Evolutionary conservation across 768 basidiomycete species (phyloP).

Genomic region (Suillus spraguei): DNA sequence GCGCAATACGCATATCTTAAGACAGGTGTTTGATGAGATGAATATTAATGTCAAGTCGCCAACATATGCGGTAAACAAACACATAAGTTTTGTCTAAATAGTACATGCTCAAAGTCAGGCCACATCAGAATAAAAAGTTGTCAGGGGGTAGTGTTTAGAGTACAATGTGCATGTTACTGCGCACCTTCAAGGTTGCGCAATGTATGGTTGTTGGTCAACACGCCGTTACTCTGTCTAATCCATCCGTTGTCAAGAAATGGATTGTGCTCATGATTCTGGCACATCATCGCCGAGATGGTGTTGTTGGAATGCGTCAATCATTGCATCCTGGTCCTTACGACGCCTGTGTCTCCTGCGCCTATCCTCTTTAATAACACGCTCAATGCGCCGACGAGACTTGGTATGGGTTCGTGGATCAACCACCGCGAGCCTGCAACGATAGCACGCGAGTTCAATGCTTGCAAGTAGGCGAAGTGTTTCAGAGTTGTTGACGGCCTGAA

Average conservation of each 20-base stretch:
- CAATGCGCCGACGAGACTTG: constrained; percentile 70
- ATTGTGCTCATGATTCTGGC: constrained; percentile 17
- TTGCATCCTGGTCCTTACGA: constrained; percentile 81
- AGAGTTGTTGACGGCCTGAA: constrained; percentile 77
- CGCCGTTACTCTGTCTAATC: constrained; percentile 4
- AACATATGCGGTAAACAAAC: constrained; percentile 4
- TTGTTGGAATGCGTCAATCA: constrained; percentile 77
- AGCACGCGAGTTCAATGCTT: constrained; percentile 84
- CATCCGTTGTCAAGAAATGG: constrained; percentile 24
- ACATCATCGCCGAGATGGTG: constrained; percentile 39
- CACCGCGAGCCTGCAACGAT: constrained; percentile 70
- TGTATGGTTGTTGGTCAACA: not conserved
- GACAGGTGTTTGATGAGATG: not conserved
- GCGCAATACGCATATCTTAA: not conserved
- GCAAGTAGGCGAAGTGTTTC: constrained; percentile 82
- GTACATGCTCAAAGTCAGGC: constrained; percentile 3
- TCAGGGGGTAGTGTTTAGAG: constrained; percentile 5
- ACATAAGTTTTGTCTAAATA: constrained; percentile 10
- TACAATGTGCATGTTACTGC: constrained; percentile 10
- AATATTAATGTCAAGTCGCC: not conserved
- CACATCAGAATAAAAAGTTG: not conserved
- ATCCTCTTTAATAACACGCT: constrained; percentile 85
- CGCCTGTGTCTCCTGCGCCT: constrained; percentile 77
- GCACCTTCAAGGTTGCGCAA: constrained; percentile 10
- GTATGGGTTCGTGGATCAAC: constrained; percentile 66